Percentiles rank a stretch among this genome's conserved stretches.
phyloP scores from a whole-genome alignment of 495 filamentous ascomycete species.

The Neurospora intermedia region DNA sequence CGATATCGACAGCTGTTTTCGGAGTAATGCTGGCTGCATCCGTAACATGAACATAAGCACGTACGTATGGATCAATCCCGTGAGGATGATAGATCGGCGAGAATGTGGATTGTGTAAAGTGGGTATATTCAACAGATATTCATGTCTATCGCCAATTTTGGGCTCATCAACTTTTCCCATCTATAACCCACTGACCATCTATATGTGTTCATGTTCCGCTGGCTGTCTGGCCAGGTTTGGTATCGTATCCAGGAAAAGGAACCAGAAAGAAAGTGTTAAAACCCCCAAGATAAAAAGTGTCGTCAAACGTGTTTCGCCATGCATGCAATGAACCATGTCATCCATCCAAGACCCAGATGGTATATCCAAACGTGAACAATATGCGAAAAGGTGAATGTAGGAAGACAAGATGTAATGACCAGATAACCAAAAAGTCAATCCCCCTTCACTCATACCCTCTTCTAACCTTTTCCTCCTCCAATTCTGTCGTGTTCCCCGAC shows the following conservation, averaged over 20 bases:
- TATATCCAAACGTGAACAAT: not conserved
- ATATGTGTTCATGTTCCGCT: not conserved
- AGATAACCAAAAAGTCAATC: not conserved
- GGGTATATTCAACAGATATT: not conserved
- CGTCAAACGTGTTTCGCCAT: not conserved
- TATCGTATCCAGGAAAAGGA: not conserved
- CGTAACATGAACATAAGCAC: not conserved
- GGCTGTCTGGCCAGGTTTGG: not conserved
- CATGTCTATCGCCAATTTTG: not conserved
- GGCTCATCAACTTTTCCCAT: not conserved
- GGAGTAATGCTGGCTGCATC: not conserved
- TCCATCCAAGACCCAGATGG: not conserved
- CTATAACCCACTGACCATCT: not conserved
- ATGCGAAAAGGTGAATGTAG: not conserved
- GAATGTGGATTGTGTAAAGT: not conserved
- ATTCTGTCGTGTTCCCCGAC: not conserved
- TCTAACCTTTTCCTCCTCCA: conserved; percentile 7
- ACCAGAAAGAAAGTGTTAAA: not conserved
- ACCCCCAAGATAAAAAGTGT: not conserved
- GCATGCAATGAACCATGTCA: not conserved
- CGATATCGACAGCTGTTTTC: not conserved
- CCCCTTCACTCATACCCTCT: not conserved
- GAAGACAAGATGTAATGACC: not conserved
- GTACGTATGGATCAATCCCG: not conserved
- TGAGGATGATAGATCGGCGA: too few relatives aligned